Conservation (phyloP, 179 eudicot genomes). For the Silene noctiflora region DNA sequence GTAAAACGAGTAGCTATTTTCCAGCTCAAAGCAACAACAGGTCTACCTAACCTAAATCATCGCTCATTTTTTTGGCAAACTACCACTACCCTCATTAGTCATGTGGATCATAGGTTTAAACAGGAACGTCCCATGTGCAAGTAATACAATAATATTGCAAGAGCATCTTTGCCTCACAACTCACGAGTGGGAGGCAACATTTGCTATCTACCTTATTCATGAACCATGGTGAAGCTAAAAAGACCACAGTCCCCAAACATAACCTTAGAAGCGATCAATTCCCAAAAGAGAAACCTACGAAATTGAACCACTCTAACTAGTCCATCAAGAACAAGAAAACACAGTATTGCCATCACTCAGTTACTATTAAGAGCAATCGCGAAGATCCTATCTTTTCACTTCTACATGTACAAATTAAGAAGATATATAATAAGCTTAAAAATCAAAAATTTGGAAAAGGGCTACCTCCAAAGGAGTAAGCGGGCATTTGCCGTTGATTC, state of each 20-base stretch:
- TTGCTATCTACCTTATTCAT: neutral
- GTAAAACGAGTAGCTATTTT: neutral
- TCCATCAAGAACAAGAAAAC: neutral
- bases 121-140: neutral
- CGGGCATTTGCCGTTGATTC: conserved; percentile 90
- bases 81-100: neutral
- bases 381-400: neutral
- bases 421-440: neutral
- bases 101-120: neutral
- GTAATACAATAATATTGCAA: neutral
- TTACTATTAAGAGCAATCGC: neutral
- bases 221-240: neutral
- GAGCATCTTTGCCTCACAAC: neutral
- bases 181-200: neutral
- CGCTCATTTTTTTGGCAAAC: neutral
- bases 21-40: neutral
- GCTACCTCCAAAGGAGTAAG: conserved; percentile 92
- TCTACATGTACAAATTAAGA: neutral
- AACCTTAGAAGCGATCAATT: neutral
- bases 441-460: neutral
- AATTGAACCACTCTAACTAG: neutral
- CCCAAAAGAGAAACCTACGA: neutral
- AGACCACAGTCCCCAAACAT: conserved; percentile 13
- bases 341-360: neutral
- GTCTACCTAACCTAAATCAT: neutral